Percentiles rank a stretch among this genome's conserved stretches.
Conservation (phyloP, 2,329 filamentous ascomycete genomes). For the Ascochyta lentis region DNA sequence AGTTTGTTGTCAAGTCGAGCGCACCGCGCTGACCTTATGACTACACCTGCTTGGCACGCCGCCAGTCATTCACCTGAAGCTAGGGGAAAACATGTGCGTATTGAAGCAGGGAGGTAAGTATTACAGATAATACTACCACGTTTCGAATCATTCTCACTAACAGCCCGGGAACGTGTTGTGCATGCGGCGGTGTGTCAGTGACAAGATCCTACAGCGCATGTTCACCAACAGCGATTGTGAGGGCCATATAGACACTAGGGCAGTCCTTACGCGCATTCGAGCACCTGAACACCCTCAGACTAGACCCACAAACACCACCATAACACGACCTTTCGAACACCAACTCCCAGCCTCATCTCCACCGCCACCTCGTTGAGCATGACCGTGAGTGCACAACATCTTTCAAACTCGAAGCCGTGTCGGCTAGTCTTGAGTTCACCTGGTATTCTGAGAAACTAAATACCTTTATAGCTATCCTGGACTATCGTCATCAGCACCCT, state of each 20-base stretch:
- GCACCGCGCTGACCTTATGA: not conserved
- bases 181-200: not conserved
- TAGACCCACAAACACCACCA: not conserved
- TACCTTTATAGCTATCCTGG: not conserved
- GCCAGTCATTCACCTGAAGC: not conserved
- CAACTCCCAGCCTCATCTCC: not conserved
- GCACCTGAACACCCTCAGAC: not conserved
- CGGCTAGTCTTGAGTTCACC: too few species aligned
- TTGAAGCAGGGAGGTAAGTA: not conserved
- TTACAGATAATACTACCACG: not conserved
- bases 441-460: not conserved
- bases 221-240: not conserved
- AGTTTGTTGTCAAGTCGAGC: not conserved
- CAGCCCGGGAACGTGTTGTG: not conserved
- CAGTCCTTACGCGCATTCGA: not conserved
- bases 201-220: not conserved
- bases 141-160: not conserved
- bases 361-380: not conserved
- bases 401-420: not conserved
- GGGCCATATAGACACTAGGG: not conserved
- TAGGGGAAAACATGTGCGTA: not conserved
- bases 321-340: not conserved
- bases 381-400: not conserved
- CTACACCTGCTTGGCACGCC: not conserved
- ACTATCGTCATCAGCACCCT: not conserved